Evolutionary conservation across 2,329 filamentous ascomycete genomes (phyloP), one percentile per base, ranked within the genome.

Genomic region (Grosmannia clavigera): DNA sequence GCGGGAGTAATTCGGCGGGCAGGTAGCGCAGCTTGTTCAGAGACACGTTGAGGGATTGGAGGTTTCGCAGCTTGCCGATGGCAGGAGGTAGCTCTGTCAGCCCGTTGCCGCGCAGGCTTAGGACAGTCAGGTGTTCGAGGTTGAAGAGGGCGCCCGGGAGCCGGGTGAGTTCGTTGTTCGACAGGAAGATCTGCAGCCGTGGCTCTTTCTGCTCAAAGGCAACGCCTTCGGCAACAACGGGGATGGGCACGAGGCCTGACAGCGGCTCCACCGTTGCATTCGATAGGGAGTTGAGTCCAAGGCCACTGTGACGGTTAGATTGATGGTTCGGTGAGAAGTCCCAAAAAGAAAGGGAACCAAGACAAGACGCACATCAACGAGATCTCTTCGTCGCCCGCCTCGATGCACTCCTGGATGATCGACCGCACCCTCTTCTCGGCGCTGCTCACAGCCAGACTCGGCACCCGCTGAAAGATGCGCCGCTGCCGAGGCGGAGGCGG

Each of bases 91-190:
- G 71, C 66, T 86, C 80, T 0, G 72, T 73, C 16, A 90, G 75
- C 29, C 76, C 69, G 66, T 89, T 89, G 62, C 78, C 80, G 43
- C 87, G 81, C 19, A 90, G 74, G 65, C 81, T 88, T 14, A 90
- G 77, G 19, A 84, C 80, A 0, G 81, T 84, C 35, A 90, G 73
- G 65, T 82, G 74, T 27, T 82, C 73, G 2, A 90, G 72, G 55
- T 81, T 76, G 66, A 87, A 86, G 2, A 90, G 70, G 55, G 81
- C 79, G 2, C 75, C 73, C 0, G 87, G 86, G 1, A 88, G 72
- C 16, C 72, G 72, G 2, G 69, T 70, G 4, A 90, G 75, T 0
- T 70, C 68, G 66, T 90, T 90, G 58, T 75, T 76, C 14, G 79
- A 78, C 16, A 90, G 72, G 61, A 81, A 86, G 1, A 90, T 69